Evolutionary conservation across 768 basidiomycete genomes (phyloP), one percentile per base, ranked within the genome.

Genomic region (Cystobasidium tubakii): DNA sequence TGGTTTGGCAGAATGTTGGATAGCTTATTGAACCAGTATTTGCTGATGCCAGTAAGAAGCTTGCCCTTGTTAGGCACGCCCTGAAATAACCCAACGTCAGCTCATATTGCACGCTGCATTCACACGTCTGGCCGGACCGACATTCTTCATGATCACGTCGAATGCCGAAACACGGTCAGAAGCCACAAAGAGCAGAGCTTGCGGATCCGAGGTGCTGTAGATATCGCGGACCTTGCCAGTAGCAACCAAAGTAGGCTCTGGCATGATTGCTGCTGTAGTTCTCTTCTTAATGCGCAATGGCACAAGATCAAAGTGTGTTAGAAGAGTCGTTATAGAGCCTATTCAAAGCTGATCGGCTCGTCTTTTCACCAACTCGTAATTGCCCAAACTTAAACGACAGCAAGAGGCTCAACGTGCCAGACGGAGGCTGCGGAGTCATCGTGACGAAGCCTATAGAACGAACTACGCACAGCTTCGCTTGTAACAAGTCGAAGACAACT

Each of bases 161-260:
- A 91, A 98, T 0, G 94, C 94, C 23, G 91, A 95, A 80, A 98
- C 95, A 75, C 96, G 86, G 82, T 99, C 96, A 12, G 90, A 89
- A 13, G 95, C 94, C 73, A 98, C 89, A 80, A 98, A 98, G 50
- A 99, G 85, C 23, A 99, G 85, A 71, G 82, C 82, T 65, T 83
- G 81, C 12, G 79, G 77, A 66, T 87, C 85, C 25, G 86, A 84
- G 6, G 87, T 87, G 4, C 88, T 87, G 82, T 99, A 98, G 79
- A 99, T 88, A 81, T 98, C 95, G 72, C 96, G 87, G 25, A 99
- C 96, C 85, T 99, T 99, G 73, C 96, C 96, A 80, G 85, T 87
- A 0, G 92, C 92, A 36, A 97, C 73, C 1, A 97, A 83, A 46
- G 74, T 74, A 36, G 78, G 77, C 6, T 60, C 66, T 31, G 43